Conservation (phyloP, 345 rosid genomes). For the Leavenworthia alabamica region DNA sequence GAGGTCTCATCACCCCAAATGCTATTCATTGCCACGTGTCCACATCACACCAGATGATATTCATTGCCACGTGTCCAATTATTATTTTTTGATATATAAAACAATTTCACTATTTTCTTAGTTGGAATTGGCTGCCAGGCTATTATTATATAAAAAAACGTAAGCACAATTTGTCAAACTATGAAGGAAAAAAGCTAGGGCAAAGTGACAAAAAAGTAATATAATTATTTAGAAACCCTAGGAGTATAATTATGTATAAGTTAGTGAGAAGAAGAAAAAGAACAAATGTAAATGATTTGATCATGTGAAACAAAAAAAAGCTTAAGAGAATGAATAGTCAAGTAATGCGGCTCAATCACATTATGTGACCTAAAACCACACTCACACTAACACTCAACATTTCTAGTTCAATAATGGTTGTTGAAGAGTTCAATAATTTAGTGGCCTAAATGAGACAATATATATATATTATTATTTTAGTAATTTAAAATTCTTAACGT, state of each 20-base stretch:
- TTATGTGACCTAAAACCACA: slow-evolving; percentile 27
- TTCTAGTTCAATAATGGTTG: slow-evolving; percentile 5
- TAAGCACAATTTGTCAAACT: slow-evolving; percentile 24
- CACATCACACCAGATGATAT: not conserved
- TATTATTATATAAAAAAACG: too few species aligned
- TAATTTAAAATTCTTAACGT: too few species aligned
- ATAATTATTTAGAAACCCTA: slow-evolving; percentile 26
- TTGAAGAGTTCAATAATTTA: too few species aligned
- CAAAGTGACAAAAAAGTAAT: slow-evolving; percentile 11
- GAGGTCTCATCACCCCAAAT: slow-evolving; percentile 13
- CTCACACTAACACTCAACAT: slow-evolving; percentile 17
- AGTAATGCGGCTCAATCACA: slow-evolving; percentile 29
- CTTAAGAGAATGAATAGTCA: slow-evolving; percentile 30
- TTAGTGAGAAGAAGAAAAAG: not conserved
- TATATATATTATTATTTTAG: too few species aligned
- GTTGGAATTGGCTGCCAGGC: slow-evolving; percentile 13
- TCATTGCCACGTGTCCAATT: slow-evolving; percentile 23
- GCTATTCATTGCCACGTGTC: slow-evolving; percentile 23
- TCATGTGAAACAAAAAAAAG: slow-evolving; percentile 12
- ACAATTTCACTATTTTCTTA: not conserved
- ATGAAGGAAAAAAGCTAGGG: slow-evolving; percentile 8
- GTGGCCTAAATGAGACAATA: too few species aligned
- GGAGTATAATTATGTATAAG: not conserved
- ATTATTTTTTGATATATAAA: not conserved
- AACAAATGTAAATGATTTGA: not conserved